A percentile compares a stretch with the other conserved stretches of the same genome.
Evolutionary conservation across 176 grass and related monocot species (phyloP).

Genomic region (Aegilops bicornis): DNA sequence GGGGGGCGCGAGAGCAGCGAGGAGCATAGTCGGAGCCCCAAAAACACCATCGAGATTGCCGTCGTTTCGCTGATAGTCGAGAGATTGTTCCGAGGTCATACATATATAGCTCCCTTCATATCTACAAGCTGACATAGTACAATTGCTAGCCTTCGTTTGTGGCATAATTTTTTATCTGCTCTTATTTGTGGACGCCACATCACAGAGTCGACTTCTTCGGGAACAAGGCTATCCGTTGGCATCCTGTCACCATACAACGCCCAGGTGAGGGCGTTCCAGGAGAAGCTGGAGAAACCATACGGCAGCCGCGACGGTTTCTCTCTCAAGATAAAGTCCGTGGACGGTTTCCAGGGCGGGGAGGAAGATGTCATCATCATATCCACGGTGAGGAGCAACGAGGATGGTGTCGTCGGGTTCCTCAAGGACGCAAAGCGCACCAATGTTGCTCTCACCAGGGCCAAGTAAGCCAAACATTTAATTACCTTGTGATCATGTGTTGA

Average conservation of each 20-base stretch:
- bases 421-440: neutral
- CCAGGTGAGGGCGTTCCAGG: neutral
- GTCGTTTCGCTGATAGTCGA: neutral
- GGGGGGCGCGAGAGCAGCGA: neutral
- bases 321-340: neutral
- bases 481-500: neutral
- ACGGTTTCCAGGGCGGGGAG: neutral
- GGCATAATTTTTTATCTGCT: neutral
- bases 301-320: neutral
- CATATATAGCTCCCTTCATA: neutral
- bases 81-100: neutral
- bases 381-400: neutral
- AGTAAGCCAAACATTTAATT: neutral
- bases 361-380: slow-evolving; percentile 11
- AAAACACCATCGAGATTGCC: neutral
- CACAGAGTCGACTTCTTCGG: neutral
- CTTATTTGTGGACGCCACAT: neutral
- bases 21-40: neutral
- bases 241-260: neutral
- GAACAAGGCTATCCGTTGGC: neutral
- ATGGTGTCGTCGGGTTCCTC: neutral
- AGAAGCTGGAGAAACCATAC: neutral
- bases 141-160: neutral
- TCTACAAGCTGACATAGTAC: neutral
- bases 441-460: neutral